These are phyloP conservation scores for Camellia granthamiana DNA, from an alignment of 148 eudicot species.

Conservation along the genomic window DNA sequence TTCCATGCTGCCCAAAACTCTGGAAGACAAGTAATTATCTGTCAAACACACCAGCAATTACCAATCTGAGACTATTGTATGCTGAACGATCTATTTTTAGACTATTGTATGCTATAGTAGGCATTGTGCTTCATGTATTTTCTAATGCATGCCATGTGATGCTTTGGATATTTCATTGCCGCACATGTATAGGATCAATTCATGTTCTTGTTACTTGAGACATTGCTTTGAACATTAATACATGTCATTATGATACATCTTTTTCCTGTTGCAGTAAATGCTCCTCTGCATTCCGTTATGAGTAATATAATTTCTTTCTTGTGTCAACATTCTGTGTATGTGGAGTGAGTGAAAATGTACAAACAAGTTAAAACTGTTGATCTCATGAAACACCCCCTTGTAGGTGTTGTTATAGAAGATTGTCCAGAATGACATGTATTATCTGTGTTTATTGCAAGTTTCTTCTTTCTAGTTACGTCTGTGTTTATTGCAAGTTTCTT, in stretches of 20 bases:
- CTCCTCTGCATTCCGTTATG: constrained; percentile 16
- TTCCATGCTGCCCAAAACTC: too few species aligned
- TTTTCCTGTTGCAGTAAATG: constrained; percentile 33
- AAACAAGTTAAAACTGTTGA: not conserved
- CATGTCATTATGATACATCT: constrained; percentile 21
- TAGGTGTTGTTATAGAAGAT: not conserved
- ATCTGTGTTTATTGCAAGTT: too few species aligned
- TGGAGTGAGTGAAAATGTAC: constrained; percentile 13
- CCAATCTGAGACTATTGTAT: too few species aligned
- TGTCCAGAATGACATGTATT: not conserved
- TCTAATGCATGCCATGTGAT: not conserved
- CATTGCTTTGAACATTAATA: not conserved
- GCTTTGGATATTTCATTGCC: not conserved
- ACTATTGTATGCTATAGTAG: not conserved
- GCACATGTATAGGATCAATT: constrained; percentile 10
- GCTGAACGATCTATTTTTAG: not conserved
- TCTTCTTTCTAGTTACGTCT: too few species aligned
- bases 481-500: not conserved
- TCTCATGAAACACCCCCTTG: constrained; percentile 2
- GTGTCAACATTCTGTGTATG: constrained; percentile 13
- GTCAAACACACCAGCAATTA: too few species aligned
- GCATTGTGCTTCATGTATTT: not conserved
- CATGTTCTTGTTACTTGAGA: constrained; percentile 7
- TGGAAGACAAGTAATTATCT: too few species aligned
- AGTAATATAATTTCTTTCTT: constrained; percentile 9